phyloP scores from a whole-genome alignment of 2,329 filamentous ascomycete genomes.

The Trichoderma aggressivum region DNA sequence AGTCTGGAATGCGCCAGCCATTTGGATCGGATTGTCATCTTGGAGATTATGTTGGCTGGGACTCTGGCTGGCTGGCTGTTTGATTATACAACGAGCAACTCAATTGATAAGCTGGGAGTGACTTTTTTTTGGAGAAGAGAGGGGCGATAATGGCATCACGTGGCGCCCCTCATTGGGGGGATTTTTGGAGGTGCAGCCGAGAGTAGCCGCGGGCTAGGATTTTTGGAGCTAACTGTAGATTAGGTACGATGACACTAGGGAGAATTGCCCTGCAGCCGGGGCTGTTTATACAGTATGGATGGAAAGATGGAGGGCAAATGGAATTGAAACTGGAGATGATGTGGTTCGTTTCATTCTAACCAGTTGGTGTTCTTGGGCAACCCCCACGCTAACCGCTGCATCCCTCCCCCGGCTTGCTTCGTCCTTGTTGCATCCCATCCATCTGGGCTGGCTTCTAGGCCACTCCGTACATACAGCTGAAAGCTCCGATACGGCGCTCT shows the following conservation, averaged over 20 bases:
- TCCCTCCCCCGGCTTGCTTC: background rate
- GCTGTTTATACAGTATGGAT: background rate
- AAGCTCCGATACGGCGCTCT: conserved; percentile 24
- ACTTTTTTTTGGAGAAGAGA: background rate
- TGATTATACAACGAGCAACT: background rate
- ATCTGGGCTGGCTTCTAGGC: too few species aligned
- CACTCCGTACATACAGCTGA: conserved; percentile 13
- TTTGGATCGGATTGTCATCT: background rate
- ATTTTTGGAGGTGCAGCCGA: conserved; percentile 20
- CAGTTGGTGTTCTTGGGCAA: background rate
- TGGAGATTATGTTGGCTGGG: background rate
- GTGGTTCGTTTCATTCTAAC: background rate
- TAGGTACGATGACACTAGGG: background rate
- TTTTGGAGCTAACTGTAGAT: background rate
- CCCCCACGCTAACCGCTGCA: background rate
- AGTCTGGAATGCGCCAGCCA: background rate
- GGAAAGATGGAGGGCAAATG: background rate
- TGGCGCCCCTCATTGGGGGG: conserved; percentile 21
- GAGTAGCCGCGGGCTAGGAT: conserved; percentile 24
- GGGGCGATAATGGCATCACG: conserved; percentile 23
- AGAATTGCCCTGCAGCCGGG: background rate
- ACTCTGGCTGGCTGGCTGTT: background rate
- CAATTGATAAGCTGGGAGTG: background rate
- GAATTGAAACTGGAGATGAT: background rate
- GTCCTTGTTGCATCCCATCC: background rate